Evolutionary conservation across 306 rosid species (phyloP), one percentile per base, ranked within the genome.

Genomic region (Acacia crassicarpa): DNA sequence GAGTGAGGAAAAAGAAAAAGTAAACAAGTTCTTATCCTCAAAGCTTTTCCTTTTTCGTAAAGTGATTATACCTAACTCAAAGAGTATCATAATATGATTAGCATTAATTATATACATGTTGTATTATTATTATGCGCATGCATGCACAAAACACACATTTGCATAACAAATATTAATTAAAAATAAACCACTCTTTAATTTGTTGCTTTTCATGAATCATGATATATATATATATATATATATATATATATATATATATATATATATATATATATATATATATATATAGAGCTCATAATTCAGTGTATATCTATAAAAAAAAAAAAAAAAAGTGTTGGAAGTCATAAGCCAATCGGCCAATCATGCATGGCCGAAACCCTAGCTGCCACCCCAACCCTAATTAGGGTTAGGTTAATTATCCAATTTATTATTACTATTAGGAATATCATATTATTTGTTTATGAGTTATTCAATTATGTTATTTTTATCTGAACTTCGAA

Each of bases 41-140:
- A 83, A 77, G 35, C 48, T 25, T 27, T 40, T 76, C 32, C 71
- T 41, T 80, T 80, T 80, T 46, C 69, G 15, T 76, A 51, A 59
- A 40, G 79, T 44, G 30, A 51, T 44, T 74, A 22, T 80, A 84
- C 87, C 87, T 75, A 84, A 84, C 82, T 61, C 7, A 40, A 20
- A 13, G 41, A 25, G 22, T 23, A 27, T 27, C 9, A 56, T 58
- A 14, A n/a, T 58, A 56, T 58, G 43, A 46, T 70, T 44, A 43
- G 14, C 59, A 75, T 78, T 83, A 72, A 51, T 78, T 56, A 56
- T 59, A 58, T 53, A 43, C 15, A 67, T 41, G 59, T 38, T 61
- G 67, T 35, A 56, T 56, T 19, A 53, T 44, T 44, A 53, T 66
- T 56, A 22, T 22, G n/a, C 67, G 77, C 86, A 59, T 74, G 80